Base-by-base conservation (phyloP, 352 stramenopile species). In the Globisporangium acanthophoron region DNA sequence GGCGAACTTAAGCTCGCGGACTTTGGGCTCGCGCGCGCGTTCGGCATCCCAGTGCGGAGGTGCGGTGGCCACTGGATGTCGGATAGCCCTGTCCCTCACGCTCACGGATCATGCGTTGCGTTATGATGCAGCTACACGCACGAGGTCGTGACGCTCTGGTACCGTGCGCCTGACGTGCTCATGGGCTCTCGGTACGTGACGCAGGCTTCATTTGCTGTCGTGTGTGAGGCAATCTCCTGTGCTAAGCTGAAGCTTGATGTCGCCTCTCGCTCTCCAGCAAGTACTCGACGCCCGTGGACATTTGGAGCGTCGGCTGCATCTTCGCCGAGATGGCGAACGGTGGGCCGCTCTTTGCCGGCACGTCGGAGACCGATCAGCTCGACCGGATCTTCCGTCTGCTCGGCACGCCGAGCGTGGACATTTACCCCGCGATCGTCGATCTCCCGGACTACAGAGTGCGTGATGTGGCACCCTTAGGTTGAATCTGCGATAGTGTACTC, bases 81-180 rank as follows among this genome's bases (percentile, higher is more conserved):
- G 24, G 24, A 27, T 27, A 27, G 1, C 24, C 24, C 24, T 27
- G 24, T 27, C 24, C 24, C 24, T 16, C 9, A 16, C 12, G 11
- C 37, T 41, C 37, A 41, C 37, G 9, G 24, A 27, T 27, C 24
- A 13, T 5, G 37, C 37, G 37, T 45, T 20, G 40, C 44, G 7
- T 39, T 31, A 39, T 40, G 15, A 40, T 54, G 41, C 49, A 90
- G 76, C 64, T 99, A 99, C 70, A 99, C 98, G 8, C 97, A 99
- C 71, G 97, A 99, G 73, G 97, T 99, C 48, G 97, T 99, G n/a
- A 99, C 97, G 53, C 78, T 99, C 39, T 99, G 97, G 97, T 99
- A 99, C 70, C 90, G 97, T 37, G 94, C 97, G 3, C 97, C 97
- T 1, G 97, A 99, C 64, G 94, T 99, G 13, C 82, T 99, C 29